These are phyloP conservation scores for Solanum chaucha DNA, from an alignment of 257 asterid species.

Conservation along the genomic window DNA sequence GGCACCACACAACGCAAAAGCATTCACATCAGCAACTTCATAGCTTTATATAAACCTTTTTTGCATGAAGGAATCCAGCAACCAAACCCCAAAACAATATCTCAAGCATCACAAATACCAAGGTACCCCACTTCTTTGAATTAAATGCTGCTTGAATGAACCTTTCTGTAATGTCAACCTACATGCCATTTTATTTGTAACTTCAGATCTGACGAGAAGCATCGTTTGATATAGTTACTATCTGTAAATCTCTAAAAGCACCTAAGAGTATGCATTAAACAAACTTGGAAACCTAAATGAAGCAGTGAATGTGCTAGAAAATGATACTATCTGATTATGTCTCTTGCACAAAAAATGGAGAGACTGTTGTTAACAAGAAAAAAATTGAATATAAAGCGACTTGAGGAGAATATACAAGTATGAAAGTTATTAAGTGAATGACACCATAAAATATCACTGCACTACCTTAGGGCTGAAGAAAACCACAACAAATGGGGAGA, in stretches of 20 bases:
- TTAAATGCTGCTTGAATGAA: not conserved
- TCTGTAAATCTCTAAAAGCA: not conserved
- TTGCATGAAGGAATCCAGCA: constrained; percentile 4
- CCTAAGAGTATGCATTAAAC: not conserved
- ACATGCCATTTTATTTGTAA: not conserved
- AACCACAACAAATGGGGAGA: not conserved
- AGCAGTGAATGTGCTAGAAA: not conserved
- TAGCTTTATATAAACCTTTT: not conserved
- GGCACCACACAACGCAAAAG: not conserved
- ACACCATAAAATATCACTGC: not conserved
- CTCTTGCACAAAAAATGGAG: not conserved
- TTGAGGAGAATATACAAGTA: not conserved
- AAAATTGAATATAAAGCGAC: not conserved
- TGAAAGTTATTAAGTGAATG: not conserved
- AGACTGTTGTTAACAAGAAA: not conserved
- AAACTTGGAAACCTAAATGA: not conserved
- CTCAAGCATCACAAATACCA: constrained; percentile 5
- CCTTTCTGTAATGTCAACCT: constrained; percentile 1
- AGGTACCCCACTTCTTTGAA: constrained; percentile 1
- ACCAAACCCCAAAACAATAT: constrained; percentile 1
- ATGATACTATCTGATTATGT: not conserved
- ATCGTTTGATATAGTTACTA: not conserved
- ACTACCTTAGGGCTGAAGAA: not conserved
- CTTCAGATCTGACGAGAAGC: not conserved
- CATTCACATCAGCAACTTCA: not conserved